Evolutionary conservation across 108 stramenopile species (phyloP).

Genomic region (Discostella pseudostelligera): DNA sequence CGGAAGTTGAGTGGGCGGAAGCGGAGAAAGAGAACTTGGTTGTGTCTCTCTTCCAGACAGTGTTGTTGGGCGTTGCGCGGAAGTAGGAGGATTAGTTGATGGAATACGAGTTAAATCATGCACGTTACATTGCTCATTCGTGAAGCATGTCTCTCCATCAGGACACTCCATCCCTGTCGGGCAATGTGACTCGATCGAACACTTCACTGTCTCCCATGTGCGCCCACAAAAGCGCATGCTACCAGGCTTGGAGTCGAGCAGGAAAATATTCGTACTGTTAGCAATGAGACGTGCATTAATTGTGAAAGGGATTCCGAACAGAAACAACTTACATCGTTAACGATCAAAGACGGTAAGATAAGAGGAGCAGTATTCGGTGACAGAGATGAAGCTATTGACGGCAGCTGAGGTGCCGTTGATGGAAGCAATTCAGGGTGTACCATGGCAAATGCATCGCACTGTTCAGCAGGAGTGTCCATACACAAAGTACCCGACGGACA

Average conservation of each 20-base stretch:
- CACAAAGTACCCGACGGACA: neutral
- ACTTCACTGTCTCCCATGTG: neutral
- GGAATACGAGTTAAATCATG: neutral
- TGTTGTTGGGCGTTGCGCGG: neutral
- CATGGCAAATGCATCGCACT: neutral
- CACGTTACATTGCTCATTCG: neutral
- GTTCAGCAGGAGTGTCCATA: neutral
- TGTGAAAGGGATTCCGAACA: no score
- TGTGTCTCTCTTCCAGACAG: neutral
- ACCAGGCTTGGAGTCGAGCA: no score
- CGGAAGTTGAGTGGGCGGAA: neutral
- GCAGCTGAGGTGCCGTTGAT: neutral
- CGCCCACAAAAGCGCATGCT: neutral
- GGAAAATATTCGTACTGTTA: no score
- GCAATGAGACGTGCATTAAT: no score
- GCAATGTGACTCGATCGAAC: constrained; percentile 5
- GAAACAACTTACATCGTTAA: neutral
- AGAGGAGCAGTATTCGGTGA: neutral
- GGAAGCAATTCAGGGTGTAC: neutral
- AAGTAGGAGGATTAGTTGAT: neutral
- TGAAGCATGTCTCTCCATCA: neutral
- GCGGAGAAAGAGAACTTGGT: neutral
- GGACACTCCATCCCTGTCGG: neutral
- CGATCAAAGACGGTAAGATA: neutral
- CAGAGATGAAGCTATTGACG: neutral